Conservation (phyloP, 2,329 filamentous ascomycete species). For the Gaeumannomyces tritici region DNA sequence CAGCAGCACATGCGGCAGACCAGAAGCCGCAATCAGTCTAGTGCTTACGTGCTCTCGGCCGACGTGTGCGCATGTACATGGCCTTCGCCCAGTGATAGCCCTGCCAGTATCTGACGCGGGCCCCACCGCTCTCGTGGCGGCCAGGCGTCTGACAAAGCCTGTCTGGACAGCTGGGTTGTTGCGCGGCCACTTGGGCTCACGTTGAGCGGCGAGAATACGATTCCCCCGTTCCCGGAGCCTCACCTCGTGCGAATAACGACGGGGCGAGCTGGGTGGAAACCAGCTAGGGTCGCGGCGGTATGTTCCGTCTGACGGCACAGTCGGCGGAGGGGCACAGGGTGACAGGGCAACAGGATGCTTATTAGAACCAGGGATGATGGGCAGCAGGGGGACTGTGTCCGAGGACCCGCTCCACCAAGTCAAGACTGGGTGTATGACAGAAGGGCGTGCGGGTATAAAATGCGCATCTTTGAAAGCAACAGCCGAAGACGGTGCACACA, state of each 20-base stretch:
- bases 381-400: too few species aligned
- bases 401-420: neutral
- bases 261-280: too few species aligned
- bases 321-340: too few species aligned
- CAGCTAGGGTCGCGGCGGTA: neutral
- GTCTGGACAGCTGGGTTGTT: neutral
- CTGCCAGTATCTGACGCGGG: neutral
- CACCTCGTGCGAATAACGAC: neutral
- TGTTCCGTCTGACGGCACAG: neutral
- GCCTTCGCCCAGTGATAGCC: neutral
- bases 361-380: neutral
- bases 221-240: neutral
- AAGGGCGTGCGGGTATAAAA: neutral
- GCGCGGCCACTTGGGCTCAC: neutral
- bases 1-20: neutral
- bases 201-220: neutral
- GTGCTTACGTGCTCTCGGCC: neutral
- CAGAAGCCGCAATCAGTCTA: neutral
- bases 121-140: neutral
- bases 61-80: neutral
- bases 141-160: neutral
- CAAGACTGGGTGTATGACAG: neutral
- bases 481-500: neutral
- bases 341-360: neutral
- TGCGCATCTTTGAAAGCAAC: neutral